Evolutionary conservation across 1,139 yeast species (phyloP).

Genomic region (Pichia sp.): DNA sequence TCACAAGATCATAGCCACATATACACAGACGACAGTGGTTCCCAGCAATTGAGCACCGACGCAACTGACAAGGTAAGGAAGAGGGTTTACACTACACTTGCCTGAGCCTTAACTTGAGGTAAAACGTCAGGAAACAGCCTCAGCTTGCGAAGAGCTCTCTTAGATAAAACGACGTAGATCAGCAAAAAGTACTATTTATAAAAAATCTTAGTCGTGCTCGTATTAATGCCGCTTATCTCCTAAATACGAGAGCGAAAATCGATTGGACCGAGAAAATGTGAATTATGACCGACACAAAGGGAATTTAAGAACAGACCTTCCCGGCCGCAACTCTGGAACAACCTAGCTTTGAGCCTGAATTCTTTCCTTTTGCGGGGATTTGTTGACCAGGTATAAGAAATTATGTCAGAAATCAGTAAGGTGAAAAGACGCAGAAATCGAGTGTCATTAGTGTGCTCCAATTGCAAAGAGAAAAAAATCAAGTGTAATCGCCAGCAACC

Average conservation of each 20-base stretch:
- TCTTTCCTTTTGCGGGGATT: neutral
- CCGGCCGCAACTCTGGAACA: too few relatives aligned
- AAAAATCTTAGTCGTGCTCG: too few relatives aligned
- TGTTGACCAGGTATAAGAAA: neutral
- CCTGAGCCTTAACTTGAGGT: slow-evolving; percentile 21
- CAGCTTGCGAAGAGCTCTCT: too few relatives aligned
- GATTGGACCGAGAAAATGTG: too few relatives aligned
- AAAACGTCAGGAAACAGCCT: too few relatives aligned
- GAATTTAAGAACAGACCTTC: too few relatives aligned
- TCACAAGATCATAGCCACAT: slow-evolving; percentile 65
- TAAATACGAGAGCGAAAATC: too few relatives aligned
- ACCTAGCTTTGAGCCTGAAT: too few relatives aligned
- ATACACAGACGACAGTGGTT: slow-evolving; percentile 55
- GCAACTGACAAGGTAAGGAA: slow-evolving; percentile 48
- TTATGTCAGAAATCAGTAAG: neutral
- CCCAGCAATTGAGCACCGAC: slow-evolving; percentile 24
- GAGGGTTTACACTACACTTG: slow-evolving; percentile 52
- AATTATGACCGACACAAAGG: too few relatives aligned
- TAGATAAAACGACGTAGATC: too few relatives aligned
- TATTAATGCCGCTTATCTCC: too few relatives aligned
- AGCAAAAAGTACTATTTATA: too few relatives aligned
- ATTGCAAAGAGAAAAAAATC: slow-evolving; percentile 19
- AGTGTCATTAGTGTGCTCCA: slow-evolving; percentile 14
- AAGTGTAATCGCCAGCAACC: slow-evolving; percentile 20
- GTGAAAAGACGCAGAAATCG: slow-evolving; percentile 14